Conservation (phyloP, 208 protist genomes). For the Wallacemonas sp. region DNA sequence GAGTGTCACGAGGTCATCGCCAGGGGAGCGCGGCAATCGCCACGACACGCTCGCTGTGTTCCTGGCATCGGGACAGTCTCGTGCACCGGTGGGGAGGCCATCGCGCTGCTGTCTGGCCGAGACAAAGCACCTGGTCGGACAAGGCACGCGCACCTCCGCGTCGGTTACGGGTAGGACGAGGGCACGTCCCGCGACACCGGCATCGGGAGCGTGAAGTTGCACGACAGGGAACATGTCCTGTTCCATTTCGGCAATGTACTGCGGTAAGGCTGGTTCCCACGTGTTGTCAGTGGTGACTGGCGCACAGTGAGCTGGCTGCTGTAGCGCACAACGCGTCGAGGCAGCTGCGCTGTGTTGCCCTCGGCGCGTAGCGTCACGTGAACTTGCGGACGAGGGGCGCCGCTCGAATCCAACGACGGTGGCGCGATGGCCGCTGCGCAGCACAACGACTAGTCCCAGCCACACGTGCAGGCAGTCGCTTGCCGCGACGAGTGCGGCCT, state of each 20-base stretch:
- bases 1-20: slow-evolving; percentile 1
- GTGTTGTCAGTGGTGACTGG: slow-evolving; percentile 6
- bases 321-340: too few species aligned
- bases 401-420: slow-evolving; percentile 36
- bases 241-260: slow-evolving; percentile 20
- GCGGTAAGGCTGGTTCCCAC: slow-evolving; percentile 22
- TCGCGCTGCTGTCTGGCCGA: slow-evolving; percentile 21
- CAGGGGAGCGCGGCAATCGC: neutral
- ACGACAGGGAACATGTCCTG: slow-evolving; percentile 30
- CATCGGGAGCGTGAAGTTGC: neutral
- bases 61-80: too few species aligned
- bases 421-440: slow-evolving; percentile 23
- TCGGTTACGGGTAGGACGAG: slow-evolving; percentile 26
- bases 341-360: too few species aligned
- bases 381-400: too few species aligned
- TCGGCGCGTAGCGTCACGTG: too few species aligned
- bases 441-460: slow-evolving; percentile 22
- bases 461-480: slow-evolving; percentile 24
- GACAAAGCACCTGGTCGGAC: slow-evolving; percentile 34
- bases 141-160: neutral
- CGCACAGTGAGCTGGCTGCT: too few species aligned
- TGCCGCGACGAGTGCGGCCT: slow-evolving; percentile 19
- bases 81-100: too few species aligned
- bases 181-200: neutral
- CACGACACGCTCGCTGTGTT: too few species aligned